Evolutionary conservation across 495 filamentous ascomycete species (phyloP).

Genomic region (Hypoxylon fuscum): DNA sequence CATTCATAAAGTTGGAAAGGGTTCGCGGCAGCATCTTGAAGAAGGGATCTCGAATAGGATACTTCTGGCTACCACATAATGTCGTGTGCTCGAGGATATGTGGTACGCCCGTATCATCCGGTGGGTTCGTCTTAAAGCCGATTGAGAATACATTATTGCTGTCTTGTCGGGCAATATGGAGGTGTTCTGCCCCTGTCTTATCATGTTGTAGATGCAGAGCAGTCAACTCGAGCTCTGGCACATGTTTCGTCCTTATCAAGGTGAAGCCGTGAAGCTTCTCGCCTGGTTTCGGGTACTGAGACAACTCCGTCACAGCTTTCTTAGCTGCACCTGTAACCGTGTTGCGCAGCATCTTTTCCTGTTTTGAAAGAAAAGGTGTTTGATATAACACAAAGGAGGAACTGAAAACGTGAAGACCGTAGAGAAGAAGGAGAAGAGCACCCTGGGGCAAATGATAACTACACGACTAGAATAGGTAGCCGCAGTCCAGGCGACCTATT

Average conservation of each 20-base stretch:
- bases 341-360: conserved; percentile 59
- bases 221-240: conserved; percentile 92
- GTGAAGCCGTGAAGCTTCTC: conserved; percentile 94
- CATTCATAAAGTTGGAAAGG: conserved; percentile 99
- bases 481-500: not conserved
- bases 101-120: conserved; percentile 93
- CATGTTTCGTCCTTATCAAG: conserved; percentile 83
- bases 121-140: conserved; percentile 98
- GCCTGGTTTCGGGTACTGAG: conserved; percentile 76
- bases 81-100: conserved; percentile 98
- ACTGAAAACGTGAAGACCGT: conserved; percentile 1
- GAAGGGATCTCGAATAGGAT: conserved; percentile 96
- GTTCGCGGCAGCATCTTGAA: conserved; percentile 99
- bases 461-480: not conserved
- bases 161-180: conserved; percentile 93
- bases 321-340: conserved; percentile 59
- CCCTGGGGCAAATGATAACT: too few relatives aligned
- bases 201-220: conserved; percentile 90
- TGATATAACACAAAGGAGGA: conserved; percentile 4
- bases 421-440: too few relatives aligned
- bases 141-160: conserved; percentile 99
- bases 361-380: conserved; percentile 1
- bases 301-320: conserved; percentile 75
- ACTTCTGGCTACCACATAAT: conserved; percentile 97
- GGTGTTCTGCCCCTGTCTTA: conserved; percentile 92